phyloP scores from a whole-genome alignment of 2,329 filamentous ascomycete genomes.

The Trichoderma breve region DNA sequence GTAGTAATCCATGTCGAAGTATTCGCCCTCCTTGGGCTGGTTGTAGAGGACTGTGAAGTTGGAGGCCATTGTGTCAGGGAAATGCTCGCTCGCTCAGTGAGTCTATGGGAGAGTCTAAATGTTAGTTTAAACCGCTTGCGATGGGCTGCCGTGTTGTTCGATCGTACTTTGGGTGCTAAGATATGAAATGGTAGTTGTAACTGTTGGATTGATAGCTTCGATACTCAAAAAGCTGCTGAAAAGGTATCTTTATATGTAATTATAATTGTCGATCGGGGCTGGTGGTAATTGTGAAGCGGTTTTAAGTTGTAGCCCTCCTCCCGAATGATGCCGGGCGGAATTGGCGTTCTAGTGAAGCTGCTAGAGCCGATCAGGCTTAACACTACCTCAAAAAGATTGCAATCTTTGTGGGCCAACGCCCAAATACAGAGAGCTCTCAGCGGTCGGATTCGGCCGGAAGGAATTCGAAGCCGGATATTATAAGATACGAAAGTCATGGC shows the following conservation, averaged over 20 bases:
- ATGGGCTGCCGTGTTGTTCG: neutral
- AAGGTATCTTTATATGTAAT: neutral
- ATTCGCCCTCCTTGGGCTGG: conserved; percentile 1
- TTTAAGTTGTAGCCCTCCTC: neutral
- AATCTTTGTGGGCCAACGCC: neutral
- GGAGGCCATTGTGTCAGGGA: conserved; percentile 3
- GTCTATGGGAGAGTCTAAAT: neutral
- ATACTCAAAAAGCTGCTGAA: neutral
- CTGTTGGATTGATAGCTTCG: neutral
- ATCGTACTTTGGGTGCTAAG: neutral
- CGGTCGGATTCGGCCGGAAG: neutral
- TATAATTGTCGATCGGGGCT: neutral
- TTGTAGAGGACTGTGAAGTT: conserved; percentile 2
- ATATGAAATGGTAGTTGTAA: too few species aligned
- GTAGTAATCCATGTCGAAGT: conserved; percentile 11
- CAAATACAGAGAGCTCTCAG: neutral
- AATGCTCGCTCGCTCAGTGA: neutral
- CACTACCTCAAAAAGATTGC: neutral
- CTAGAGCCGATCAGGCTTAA: neutral
- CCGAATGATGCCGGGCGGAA: neutral
- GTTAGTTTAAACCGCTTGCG: neutral
- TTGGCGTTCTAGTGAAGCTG: neutral
- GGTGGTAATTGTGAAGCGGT: neutral
- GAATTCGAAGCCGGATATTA: neutral
- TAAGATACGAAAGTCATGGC: neutral